Evolutionary conservation across 2,329 filamentous ascomycete species (phyloP).

Genomic region (Xylaria sp.): DNA sequence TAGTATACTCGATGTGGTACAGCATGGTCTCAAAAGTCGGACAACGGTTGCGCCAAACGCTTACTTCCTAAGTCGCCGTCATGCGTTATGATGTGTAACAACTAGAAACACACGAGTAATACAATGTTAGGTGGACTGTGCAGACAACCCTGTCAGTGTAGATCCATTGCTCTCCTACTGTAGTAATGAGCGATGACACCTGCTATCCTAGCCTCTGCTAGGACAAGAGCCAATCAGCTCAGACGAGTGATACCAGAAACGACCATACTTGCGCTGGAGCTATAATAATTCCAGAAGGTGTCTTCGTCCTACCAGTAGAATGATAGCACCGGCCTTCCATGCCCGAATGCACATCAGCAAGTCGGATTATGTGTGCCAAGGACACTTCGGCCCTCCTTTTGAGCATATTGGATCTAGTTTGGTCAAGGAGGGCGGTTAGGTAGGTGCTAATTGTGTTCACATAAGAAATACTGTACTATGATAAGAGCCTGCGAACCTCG

Average conservation of each 20-base stretch:
- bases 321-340: slow-evolving; percentile 1
- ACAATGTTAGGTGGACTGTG: not conserved
- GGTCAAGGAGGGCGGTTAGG: not conserved
- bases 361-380: slow-evolving; percentile 12
- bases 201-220: slow-evolving; percentile 28
- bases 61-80: slow-evolving; percentile 18
- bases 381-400: slow-evolving; percentile 9
- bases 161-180: slow-evolving; percentile 22
- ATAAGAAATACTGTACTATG: not conserved
- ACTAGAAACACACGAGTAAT: slow-evolving; percentile 7
- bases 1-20: slow-evolving; percentile 19
- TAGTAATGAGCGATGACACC: slow-evolving; percentile 32
- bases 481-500: not conserved
- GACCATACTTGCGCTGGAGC: slow-evolving; percentile 21
- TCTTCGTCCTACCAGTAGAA: slow-evolving; percentile 21
- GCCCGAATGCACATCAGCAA: slow-evolving; percentile 17
- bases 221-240: slow-evolving; percentile 22
- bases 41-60: slow-evolving; percentile 11
- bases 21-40: slow-evolving; percentile 21
- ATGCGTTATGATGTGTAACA: slow-evolving; percentile 30
- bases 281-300: slow-evolving; percentile 35
- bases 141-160: slow-evolving; percentile 27
- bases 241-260: slow-evolving; percentile 21
- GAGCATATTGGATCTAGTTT: not conserved
- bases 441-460: not conserved